Evolutionary conservation across 805 yeast genomes (phyloP), one percentile per base, ranked within the genome.

Genomic region (Cyberlindnera amylophila): DNA sequence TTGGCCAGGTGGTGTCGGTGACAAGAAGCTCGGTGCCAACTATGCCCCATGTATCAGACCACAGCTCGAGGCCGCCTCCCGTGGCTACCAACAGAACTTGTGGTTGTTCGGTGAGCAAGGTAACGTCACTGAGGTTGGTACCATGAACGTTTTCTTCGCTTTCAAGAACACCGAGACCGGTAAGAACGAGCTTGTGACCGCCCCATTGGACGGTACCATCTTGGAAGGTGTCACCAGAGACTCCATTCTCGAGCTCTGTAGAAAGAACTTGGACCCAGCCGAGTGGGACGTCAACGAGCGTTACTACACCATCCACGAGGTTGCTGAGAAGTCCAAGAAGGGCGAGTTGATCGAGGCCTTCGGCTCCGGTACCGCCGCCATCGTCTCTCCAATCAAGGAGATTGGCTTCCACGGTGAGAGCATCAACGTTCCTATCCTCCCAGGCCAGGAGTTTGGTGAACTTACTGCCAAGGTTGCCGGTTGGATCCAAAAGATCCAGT

Each of bases 1-100:
- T 24, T 91, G 98, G 98, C 98, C 98, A 62, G 96, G 96, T 59
- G 99, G 98, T 66, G 89, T 81, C 56, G 99, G 99, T 68, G 85
- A 91, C 78, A 83, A 79, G 67, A 91, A 91, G 69, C 79, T 91
- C 58, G 99, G 99, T 66, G 97, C 96, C 48, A 91, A 91, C 74
- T 91, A 91, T 62, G 99, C 97, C 34, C 97, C 98, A 49, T 86
- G 96, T 65, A 80, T 90, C 58, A 74, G 77, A 62, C 97, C 98
- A 26, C 96, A 88, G 70, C 71, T 77, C 55, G 83, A 86, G 69
- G 96, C 98, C 39, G 96, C 96, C 42, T 59, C 72, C 18, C 80
- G 90, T 66, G 99, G 99, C 34, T 90, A 80, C 72, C 95, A 87
- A 65, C 98, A 93, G 70, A 91, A 91, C 73, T 71, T 91, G 64